Base-by-base conservation (phyloP, 129 eudicot genomes). In the Flaveria sonorensis region DNA sequence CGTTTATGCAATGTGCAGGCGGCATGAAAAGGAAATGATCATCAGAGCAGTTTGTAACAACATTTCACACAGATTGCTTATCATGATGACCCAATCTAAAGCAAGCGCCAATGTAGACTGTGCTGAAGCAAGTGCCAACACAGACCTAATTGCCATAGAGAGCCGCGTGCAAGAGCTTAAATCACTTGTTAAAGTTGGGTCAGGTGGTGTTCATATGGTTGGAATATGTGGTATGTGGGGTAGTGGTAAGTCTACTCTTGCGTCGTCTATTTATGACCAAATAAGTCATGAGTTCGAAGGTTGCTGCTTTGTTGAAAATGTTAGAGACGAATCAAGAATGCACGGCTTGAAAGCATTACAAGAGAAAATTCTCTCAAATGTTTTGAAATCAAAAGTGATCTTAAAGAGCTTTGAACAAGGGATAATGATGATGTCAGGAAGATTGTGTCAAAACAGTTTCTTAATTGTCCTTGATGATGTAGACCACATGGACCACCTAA, bases 201-300 rank as follows among this genome's bases (percentile, higher is more conserved):
- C 26, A 2, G 48, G 71, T 36, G 71, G 26, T 39, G 71, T 65
- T 32, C 28, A 0, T 11, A 65, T 1, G 71, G 28, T 65, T 65
- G 71, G 71, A 16, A 36, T 65, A n/a, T 0, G 71, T 3, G 71
- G 71, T 26, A 36, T 65, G 47, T 36, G 71, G 48, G 71, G 71
- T n/a, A n/a, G 71, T 18, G 71, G 71, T 40, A 65, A 65, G 71
- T 16, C 71, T 65, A 39, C 71, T n/a, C 50, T 65, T 8, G 71
- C 28, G 16, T 40, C 48, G 39, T 39, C 15, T 39, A 7, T 65
- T n/a, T 65, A 32, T 8, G 13, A 16, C 2, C 26, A 36, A 39
- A 65, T 65, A 18, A 32, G 26, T 65, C 14, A 40, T 9, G 50
- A 40, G 15, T 65, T 65, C 50, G 71, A 65, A n/a, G 71, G 71